These are phyloP conservation scores for Herpotrichia juniperi DNA, from an alignment of 2,329 filamentous ascomycete species.

Conservation along the genomic window DNA sequence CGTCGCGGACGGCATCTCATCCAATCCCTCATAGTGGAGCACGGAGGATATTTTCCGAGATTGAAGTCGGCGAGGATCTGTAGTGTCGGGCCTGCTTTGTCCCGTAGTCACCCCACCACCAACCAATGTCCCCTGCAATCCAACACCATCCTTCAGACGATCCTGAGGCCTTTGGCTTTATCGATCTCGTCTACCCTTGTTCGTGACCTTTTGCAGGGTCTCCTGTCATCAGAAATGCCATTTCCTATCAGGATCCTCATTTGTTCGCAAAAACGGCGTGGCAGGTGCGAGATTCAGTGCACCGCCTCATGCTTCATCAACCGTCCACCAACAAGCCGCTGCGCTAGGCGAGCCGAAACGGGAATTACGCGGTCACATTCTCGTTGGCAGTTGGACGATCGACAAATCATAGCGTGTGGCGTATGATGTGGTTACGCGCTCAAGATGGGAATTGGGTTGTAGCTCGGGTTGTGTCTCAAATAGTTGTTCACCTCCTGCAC, in stretches of 20 bases:
- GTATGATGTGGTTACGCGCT: slow-evolving; percentile 1
- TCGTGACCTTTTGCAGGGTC: not conserved
- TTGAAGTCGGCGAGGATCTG: not conserved
- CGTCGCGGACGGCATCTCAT: too few relatives aligned
- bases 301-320: slow-evolving; percentile 1
- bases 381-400: not conserved
- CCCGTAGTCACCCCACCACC: not conserved
- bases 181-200: not conserved
- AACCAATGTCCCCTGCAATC: not conserved
- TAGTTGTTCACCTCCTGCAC: not conserved
- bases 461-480: not conserved
- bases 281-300: not conserved
- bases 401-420: slow-evolving; percentile 8
- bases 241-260: not conserved
- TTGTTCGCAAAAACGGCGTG: not conserved
- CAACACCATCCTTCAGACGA: not conserved
- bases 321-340: not conserved
- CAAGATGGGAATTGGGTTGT: not conserved
- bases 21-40: not conserved
- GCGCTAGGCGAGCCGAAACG: not conserved
- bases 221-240: not conserved
- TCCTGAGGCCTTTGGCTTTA: not conserved
- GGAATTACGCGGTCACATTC: slow-evolving; percentile 1
- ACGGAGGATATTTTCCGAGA: not conserved
- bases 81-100: not conserved